Conservation (phyloP, 441 rosid genomes). For the Aquilaria agallochum region DNA sequence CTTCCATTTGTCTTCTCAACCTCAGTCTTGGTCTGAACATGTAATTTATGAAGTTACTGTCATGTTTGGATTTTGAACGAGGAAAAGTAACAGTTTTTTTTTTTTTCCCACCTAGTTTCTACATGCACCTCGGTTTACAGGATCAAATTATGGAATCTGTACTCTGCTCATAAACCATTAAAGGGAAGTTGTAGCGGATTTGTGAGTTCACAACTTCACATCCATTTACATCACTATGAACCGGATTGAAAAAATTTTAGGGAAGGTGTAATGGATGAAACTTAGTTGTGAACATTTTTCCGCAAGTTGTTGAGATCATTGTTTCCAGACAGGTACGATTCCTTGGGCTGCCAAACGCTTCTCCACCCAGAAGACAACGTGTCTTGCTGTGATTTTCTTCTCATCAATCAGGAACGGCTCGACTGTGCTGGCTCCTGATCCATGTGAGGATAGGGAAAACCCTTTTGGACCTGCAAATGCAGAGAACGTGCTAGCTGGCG, state of each 20-base stretch:
- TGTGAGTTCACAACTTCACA: too few relatives aligned
- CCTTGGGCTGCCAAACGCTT: constrained; percentile 97
- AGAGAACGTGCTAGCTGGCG: background rate
- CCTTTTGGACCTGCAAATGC: constrained; percentile 68
- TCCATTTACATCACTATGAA: too few relatives aligned
- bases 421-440: constrained; percentile 78
- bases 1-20: too few relatives aligned
- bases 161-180: too few relatives aligned
- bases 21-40: background rate
- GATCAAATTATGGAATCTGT: too few relatives aligned
- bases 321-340: constrained; percentile 78
- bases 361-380: constrained; percentile 82
- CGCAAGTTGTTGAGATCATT: constrained; percentile 16
- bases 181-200: too few relatives aligned
- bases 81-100: too few relatives aligned
- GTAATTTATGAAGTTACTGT: constrained; percentile 4
- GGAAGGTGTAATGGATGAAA: background rate
- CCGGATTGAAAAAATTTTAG: too few relatives aligned
- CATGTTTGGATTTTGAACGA: too few relatives aligned
- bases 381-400: constrained; percentile 74
- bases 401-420: constrained; percentile 94
- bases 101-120: too few relatives aligned
- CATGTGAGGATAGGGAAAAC: constrained; percentile 72
- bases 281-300: background rate
- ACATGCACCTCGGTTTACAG: too few relatives aligned